Evolutionary conservation across 768 basidiomycete species (phyloP).

Genomic region (Phanerochaete sordida): DNA sequence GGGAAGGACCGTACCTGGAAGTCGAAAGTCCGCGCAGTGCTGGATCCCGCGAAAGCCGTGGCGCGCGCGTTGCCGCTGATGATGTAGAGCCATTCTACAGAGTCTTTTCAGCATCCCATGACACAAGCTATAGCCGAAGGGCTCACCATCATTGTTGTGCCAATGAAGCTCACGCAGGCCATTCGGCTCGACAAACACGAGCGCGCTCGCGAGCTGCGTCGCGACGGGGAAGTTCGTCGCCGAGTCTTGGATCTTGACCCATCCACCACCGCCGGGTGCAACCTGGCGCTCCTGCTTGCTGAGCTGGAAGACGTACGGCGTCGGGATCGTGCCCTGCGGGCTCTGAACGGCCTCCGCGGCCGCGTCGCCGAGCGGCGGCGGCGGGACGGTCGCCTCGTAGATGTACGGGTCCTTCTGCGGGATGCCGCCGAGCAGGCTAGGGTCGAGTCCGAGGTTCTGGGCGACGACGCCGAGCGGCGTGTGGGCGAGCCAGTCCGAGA

Average conservation of each 20-base stretch:
- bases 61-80: constrained; percentile 21
- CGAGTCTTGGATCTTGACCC: constrained; percentile 26
- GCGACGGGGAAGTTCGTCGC: constrained; percentile 23
- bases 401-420: constrained; percentile 25
- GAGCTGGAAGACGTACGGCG: constrained; percentile 21
- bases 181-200: constrained; percentile 24
- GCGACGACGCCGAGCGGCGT: constrained; percentile 26
- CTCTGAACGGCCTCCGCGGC: constrained; percentile 15
- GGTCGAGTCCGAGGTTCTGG: constrained; percentile 23
- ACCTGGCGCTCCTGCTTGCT: constrained; percentile 17
- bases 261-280: constrained; percentile 23
- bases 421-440: constrained; percentile 15
- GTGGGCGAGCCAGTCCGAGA: constrained; percentile 27
- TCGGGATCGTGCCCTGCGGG: constrained; percentile 15
- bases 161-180: constrained; percentile 25
- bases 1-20: constrained; percentile 16
- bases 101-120: not conserved
- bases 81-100: constrained; percentile 23
- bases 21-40: constrained; percentile 21
- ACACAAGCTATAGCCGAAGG: not conserved
- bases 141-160: constrained; percentile 22
- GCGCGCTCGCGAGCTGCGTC: constrained; percentile 18
- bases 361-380: constrained; percentile 18
- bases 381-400: constrained; percentile 15
- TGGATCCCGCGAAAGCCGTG: constrained; percentile 23